Evolutionary conservation across 306 rosid genomes (phyloP).

Genomic region (Corylus heterophylla): DNA sequence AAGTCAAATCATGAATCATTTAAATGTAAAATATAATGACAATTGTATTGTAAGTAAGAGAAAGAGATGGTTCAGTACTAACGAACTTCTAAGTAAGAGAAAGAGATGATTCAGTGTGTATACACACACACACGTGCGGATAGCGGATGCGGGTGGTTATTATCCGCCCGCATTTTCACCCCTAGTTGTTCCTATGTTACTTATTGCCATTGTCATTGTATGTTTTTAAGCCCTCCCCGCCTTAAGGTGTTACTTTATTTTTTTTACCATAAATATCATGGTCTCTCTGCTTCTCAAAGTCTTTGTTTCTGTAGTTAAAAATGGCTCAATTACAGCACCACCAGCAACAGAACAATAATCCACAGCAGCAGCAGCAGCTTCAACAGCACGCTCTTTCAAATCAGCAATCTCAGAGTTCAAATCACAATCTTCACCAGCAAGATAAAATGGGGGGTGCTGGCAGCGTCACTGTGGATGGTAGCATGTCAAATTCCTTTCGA

Average conservation of each 20-base stretch:
- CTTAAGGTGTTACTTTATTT: neutral
- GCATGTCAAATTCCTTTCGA: conserved; percentile 91
- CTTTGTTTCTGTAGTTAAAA: conserved; percentile 57
- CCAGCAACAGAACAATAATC: conserved; percentile 54
- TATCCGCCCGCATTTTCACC: too few species aligned
- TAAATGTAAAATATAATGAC: too few species aligned
- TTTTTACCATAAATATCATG: conserved; percentile 16
- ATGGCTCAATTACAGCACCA: conserved; percentile 89
- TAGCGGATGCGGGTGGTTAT: too few species aligned
- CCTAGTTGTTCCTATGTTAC: conserved; percentile 17
- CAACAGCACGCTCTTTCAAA: conserved; percentile 85
- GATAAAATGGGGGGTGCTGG: conserved; percentile 87
- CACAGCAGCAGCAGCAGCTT: conserved; percentile 70
- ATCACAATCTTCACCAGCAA: conserved; percentile 81
- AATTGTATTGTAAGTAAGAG: too few species aligned
- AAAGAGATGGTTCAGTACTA: too few species aligned
- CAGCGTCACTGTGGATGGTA: conserved; percentile 76
- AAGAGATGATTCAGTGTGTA: too few species aligned
- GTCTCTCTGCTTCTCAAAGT: conserved; percentile 27
- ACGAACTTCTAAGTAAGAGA: too few species aligned
- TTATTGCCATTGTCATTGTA: conserved; percentile 14
- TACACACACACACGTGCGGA: too few species aligned
- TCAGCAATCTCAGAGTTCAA: conserved; percentile 82
- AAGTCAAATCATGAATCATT: too few species aligned
- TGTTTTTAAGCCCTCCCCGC: neutral